phyloP scores from a whole-genome alignment of 2,329 filamentous ascomycete genomes.

The Phoma herbarum region DNA sequence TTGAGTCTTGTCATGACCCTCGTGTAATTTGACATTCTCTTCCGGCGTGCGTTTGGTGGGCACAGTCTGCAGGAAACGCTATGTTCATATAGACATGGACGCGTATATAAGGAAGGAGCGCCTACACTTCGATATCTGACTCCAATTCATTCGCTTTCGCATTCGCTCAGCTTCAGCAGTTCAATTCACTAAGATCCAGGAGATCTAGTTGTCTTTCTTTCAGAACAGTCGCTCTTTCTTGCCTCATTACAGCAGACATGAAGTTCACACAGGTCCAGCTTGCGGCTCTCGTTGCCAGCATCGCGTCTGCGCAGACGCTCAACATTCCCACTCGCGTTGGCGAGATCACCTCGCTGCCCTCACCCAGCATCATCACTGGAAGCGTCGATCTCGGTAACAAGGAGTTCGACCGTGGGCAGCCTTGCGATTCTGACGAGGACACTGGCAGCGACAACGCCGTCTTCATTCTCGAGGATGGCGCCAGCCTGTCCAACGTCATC shows the following conservation, averaged over 20 bases:
- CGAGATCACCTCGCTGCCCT: slow-evolving; percentile 39
- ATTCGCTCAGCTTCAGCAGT: neutral
- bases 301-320: slow-evolving; percentile 43
- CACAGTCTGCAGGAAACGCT: neutral
- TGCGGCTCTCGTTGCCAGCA: slow-evolving; percentile 33
- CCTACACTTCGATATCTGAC: neutral
- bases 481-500: slow-evolving; percentile 62
- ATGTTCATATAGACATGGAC: neutral
- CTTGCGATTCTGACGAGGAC: slow-evolving; percentile 35
- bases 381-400: slow-evolving; percentile 31
- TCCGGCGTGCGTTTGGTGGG: neutral
- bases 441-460: slow-evolving; percentile 53
- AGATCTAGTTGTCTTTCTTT: slow-evolving; percentile 16
- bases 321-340: slow-evolving; percentile 45
- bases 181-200: slow-evolving; percentile 8
- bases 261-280: slow-evolving; percentile 33
- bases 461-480: slow-evolving; percentile 61
- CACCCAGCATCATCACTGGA: slow-evolving; percentile 35
- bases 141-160: neutral
- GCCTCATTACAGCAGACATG: slow-evolving; percentile 22
- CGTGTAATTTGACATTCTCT: slow-evolving; percentile 7
- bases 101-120: neutral
- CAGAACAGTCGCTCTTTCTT: neutral
- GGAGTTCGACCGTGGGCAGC: slow-evolving; percentile 35
- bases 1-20: slow-evolving; percentile 4